A percentile compares a stretch with the other conserved stretches of the same genome.
These are phyloP conservation scores for Vitis hybrid DNA, from an alignment of 177 flowering plant genomes.

Conservation along the genomic window DNA sequence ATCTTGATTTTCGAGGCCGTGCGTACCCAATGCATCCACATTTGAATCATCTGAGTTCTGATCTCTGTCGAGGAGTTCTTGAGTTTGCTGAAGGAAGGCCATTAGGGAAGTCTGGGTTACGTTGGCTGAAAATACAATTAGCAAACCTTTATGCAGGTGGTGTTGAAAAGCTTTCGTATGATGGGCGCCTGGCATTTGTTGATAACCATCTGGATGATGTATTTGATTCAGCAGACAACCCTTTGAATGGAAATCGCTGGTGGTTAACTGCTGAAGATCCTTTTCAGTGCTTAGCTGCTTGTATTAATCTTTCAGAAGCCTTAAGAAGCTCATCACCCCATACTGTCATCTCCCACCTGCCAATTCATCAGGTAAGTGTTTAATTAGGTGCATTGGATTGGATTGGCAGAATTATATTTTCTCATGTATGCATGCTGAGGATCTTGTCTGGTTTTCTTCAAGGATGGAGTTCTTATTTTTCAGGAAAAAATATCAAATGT, in stretches of 20 bases:
- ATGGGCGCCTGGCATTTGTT: conserved; percentile 76
- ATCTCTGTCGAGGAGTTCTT: conserved; percentile 90
- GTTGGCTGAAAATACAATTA: conserved; percentile 89
- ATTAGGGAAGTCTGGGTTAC: conserved; percentile 76
- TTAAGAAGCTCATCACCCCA: conserved; percentile 78
- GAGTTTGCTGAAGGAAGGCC: conserved; percentile 95
- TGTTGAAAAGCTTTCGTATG: conserved; percentile 86
- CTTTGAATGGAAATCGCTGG: conserved; percentile 86
- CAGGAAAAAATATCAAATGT: too few species aligned
- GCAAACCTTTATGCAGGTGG: conserved; percentile 86
- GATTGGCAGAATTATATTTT: too few species aligned
- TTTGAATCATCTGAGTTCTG: conserved; percentile 88
- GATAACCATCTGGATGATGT: conserved; percentile 77
- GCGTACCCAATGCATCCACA: conserved; percentile 99
- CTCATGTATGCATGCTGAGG: too few species aligned
- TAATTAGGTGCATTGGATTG: conserved; percentile 3
- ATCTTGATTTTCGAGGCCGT: conserved; percentile 95
- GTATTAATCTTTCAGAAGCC: conserved; percentile 86
- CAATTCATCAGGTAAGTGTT: conserved; percentile 78
- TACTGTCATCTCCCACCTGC: conserved; percentile 74
- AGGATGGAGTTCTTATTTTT: too few species aligned
- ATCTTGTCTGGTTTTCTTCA: too few species aligned
- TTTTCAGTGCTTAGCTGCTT: conserved; percentile 95
- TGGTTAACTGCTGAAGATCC: conserved; percentile 99
- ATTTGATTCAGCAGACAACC: conserved; percentile 84